Base-by-base conservation (phyloP, 306 rosid genomes). In the Vigna hirtella region DNA sequence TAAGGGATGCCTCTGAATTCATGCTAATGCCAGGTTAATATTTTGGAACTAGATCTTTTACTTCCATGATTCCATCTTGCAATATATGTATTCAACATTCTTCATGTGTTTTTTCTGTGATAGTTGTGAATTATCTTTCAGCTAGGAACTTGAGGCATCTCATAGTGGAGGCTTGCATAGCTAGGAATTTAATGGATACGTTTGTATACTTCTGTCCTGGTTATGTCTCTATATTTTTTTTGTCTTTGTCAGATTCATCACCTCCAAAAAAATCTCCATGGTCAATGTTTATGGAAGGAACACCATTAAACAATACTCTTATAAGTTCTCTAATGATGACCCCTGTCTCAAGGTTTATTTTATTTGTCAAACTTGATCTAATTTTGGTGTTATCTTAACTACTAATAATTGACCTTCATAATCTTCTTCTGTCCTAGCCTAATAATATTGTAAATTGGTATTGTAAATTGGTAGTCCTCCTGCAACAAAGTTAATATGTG, bases 121-220 rank as follows among this genome's bases (percentile, higher is more conserved):
- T 71, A 67, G 42, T 82, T 79, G 28, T 51, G 78, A 62, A 78
- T 50, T 76, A 63, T 66, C 84, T 83, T 81, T 85, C 86, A 90
- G 97, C 85, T 14, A 95, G 91, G 61, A 84, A 88, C 88, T 85
- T 92, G 93, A 79, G 91, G 82, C 97, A 92, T 85, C 97, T 92
- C 34, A 87, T 90, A 64, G n/a, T 90, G 78, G 97, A 92, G 81
- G 95, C 97, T 77, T 92, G 93, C 87, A 87, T 92, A 63, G 89
- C 95, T 48, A 90, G 97, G 79, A 79, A 83, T 75, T 86, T 92
- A 77, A 74, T 90, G 30, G 93, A 90, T 79, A 83, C 90, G 24
- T 90, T 95, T 15, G 94, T 83, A 32, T 92, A 90, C 85, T 79
- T 85, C 45, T 92, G 91, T 91, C 90, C 93, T 14, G 83, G 87